Conservation (phyloP, 2,329 filamentous ascomycete genomes). For the Colletotrichum kahawae region DNA sequence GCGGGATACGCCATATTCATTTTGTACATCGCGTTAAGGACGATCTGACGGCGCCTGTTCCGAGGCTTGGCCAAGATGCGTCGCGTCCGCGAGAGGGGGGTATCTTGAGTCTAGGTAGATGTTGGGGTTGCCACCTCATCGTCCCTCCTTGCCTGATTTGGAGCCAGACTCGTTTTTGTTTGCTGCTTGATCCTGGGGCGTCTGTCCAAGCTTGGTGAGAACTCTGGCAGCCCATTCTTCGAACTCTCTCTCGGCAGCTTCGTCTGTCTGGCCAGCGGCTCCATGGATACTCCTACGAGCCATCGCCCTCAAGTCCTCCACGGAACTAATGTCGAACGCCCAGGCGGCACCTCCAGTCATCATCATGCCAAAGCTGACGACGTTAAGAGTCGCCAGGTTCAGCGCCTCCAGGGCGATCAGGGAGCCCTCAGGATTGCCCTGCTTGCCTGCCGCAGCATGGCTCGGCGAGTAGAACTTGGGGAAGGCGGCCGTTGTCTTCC, state of each 20-base stretch:
- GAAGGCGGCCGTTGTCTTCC: slow-evolving; percentile 63
- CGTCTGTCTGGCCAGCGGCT: slow-evolving; percentile 38
- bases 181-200: not conserved
- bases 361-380: slow-evolving; percentile 77
- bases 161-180: not conserved
- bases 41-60: not conserved
- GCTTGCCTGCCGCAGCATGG: slow-evolving; percentile 47
- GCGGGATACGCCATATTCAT: slow-evolving; percentile 6
- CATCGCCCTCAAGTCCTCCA: slow-evolving; percentile 66
- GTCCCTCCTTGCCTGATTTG: slow-evolving; percentile 18
- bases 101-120: slow-evolving; percentile 9
- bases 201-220: slow-evolving; percentile 55
- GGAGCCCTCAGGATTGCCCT: slow-evolving; percentile 62
- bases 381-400: slow-evolving; percentile 86
- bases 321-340: slow-evolving; percentile 75
- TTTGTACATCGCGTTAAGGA: slow-evolving; percentile 11
- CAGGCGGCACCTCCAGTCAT: slow-evolving; percentile 75
- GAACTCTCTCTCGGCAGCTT: slow-evolving; percentile 63
- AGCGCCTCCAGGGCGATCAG: slow-evolving; percentile 83
- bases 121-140: slow-evolving; percentile 9
- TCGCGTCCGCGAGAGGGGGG: not conserved
- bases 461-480: slow-evolving; percentile 77
- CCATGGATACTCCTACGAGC: slow-evolving; percentile 48
- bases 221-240: slow-evolving; percentile 66
- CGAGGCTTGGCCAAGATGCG: not conserved